Conservation (phyloP, 1,284 basidiomycete genomes). For the Neonothopanus nambi region DNA sequence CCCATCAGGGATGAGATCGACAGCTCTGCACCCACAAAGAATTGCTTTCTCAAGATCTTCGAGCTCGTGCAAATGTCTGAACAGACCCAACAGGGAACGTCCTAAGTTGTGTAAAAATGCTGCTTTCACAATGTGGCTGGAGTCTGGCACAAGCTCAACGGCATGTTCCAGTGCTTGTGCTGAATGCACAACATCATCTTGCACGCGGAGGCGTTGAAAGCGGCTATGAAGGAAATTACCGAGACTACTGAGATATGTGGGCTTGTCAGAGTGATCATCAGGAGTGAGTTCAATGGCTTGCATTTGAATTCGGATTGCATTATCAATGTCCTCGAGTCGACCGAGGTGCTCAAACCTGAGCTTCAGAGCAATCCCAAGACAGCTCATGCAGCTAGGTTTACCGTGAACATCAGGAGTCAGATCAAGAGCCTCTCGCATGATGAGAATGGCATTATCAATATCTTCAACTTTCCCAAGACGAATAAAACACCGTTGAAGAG, state of each 20-base stretch:
- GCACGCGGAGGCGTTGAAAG: not conserved
- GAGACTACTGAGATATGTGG: not conserved
- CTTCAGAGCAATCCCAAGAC: not conserved
- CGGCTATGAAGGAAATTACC: not conserved
- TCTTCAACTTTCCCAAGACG: slow-evolving; percentile 12
- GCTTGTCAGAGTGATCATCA: not conserved
- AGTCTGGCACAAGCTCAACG: not conserved
- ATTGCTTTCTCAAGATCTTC: slow-evolving; percentile 1
- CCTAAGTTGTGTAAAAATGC: not conserved
- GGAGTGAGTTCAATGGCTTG: not conserved
- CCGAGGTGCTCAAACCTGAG: not conserved
- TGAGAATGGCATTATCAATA: slow-evolving; percentile 13
- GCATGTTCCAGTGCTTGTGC: not conserved
- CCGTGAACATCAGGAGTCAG: slow-evolving; percentile 5
- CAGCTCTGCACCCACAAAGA: not conserved
- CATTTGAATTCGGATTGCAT: not conserved
- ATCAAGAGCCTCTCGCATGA: slow-evolving; percentile 14
- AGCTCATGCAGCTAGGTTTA: not conserved
- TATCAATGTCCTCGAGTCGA: not conserved
- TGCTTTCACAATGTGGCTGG: not conserved
- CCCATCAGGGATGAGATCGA: slow-evolving; percentile 12
- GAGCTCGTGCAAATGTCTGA: not conserved
- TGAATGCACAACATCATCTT: not conserved
- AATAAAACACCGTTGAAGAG: slow-evolving; percentile 9
- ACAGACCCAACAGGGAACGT: not conserved